Percentiles rank a stretch among this genome's conserved stretches.
Evolutionary conservation across 768 basidiomycete species (phyloP).

Genomic region (Lentinula aciculospora): DNA sequence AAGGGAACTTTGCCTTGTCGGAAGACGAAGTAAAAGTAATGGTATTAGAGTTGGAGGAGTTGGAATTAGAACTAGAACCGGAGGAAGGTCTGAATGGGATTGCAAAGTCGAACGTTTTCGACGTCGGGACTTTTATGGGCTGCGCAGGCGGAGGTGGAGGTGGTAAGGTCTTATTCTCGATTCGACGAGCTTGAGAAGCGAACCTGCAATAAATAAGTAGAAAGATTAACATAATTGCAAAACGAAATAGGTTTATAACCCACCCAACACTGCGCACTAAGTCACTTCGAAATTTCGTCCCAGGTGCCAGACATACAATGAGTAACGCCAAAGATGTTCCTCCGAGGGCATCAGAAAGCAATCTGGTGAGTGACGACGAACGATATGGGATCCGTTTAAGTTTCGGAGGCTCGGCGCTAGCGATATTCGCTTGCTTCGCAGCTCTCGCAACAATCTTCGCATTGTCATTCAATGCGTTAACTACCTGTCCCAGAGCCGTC

Average conservation of each 20-base stretch:
- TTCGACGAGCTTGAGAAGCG: neutral
- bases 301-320: slow-evolving; percentile 86
- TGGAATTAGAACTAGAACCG: neutral
- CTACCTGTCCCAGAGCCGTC: slow-evolving; percentile 83
- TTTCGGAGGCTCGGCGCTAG: too few relatives aligned
- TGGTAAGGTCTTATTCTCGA: neutral
- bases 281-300: slow-evolving; percentile 76
- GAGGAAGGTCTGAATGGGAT: neutral
- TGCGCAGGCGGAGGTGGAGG: neutral
- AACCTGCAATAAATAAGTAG: slow-evolving; percentile 18
- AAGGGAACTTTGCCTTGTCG: neutral
- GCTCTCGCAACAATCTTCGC: slow-evolving; percentile 19
- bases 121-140: neutral
- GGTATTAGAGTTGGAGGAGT: neutral
- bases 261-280: slow-evolving; percentile 44
- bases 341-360: slow-evolving; percentile 87
- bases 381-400: slow-evolving; percentile 64
- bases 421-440: too few relatives aligned
- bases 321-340: slow-evolving; percentile 75
- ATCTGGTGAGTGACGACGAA: slow-evolving; percentile 82
- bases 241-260: slow-evolving; percentile 54
- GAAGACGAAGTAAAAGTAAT: neutral
- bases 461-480: slow-evolving; percentile 79
- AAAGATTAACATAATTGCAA: slow-evolving; percentile 10
- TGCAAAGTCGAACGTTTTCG: neutral